These are phyloP conservation scores for Capsicum pubescens DNA, from an alignment of 257 asterid species.

Conservation along the genomic window DNA sequence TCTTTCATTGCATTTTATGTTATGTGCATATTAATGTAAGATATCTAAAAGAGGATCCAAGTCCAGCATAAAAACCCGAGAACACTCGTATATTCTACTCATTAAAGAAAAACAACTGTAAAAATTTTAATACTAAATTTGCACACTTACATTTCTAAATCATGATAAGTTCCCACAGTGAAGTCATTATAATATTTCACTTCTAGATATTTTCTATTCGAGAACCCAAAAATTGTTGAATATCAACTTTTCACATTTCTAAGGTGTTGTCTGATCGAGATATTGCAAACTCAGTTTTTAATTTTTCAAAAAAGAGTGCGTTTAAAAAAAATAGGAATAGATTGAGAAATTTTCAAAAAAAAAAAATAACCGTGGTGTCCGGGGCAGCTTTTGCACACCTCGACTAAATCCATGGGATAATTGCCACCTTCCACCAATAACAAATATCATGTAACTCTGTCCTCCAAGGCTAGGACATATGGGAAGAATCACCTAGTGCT, in stretches of 20 bases:
- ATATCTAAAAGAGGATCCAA: background rate
- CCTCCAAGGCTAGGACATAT: too few relatives aligned
- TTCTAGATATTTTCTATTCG: conserved; percentile 2
- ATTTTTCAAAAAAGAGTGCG: background rate
- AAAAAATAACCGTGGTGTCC: too few relatives aligned
- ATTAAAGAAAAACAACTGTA: background rate
- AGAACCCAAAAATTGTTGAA: conserved; percentile 2
- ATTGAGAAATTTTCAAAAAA: background rate
- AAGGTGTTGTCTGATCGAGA: background rate
- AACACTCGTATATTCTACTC: background rate
- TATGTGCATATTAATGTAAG: conserved; percentile 9
- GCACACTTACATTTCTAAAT: background rate
- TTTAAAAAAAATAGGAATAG: background rate
- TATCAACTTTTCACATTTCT: background rate
- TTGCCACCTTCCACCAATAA: too few relatives aligned
- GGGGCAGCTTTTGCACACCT: too few relatives aligned
- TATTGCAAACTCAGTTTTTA: background rate
- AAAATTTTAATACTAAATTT: background rate
- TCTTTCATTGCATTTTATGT: background rate
- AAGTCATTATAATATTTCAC: background rate
- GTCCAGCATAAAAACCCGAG: conserved; percentile 1
- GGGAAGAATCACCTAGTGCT: too few relatives aligned
- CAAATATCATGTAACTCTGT: too few relatives aligned
- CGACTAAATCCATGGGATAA: too few relatives aligned
- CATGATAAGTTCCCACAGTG: background rate